phyloP scores from a whole-genome alignment of 2,329 filamentous ascomycete species.

The Ceratocystis harringtonii region DNA sequence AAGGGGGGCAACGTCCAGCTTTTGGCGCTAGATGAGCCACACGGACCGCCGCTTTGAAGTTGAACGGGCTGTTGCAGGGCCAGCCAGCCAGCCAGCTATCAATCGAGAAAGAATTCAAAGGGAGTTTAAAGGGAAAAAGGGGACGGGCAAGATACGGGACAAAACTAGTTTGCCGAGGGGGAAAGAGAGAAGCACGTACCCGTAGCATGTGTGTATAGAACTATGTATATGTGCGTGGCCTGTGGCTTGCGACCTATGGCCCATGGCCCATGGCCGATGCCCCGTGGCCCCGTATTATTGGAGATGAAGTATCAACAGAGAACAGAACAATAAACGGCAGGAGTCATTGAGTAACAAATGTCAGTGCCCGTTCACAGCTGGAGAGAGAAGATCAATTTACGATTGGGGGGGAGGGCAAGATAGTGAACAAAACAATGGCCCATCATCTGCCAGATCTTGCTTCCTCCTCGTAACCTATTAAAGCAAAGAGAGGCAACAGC shows the following conservation, averaged over 20 bases:
- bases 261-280: background rate
- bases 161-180: background rate
- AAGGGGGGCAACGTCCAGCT: background rate
- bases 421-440: too few relatives aligned
- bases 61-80: background rate
- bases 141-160: background rate
- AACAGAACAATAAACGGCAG: too few relatives aligned
- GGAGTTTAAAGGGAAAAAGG: background rate
- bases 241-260: background rate
- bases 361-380: too few relatives aligned
- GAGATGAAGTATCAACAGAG: too few relatives aligned
- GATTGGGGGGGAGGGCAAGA: too few relatives aligned
- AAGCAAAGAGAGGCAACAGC: too few relatives aligned
- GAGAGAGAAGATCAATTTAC: too few relatives aligned
- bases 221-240: background rate
- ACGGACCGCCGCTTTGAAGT: constrained; percentile 4
- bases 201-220: background rate
- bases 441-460: too few relatives aligned
- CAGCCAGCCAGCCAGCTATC: background rate
- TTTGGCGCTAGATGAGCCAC: constrained; percentile 6
- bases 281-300: too few relatives aligned
- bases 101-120: background rate
- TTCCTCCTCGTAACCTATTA: too few relatives aligned
- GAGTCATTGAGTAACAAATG: too few relatives aligned
- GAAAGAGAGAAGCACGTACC: background rate